These are phyloP conservation scores for Pyrenophora teres DNA, from an alignment of 2,329 filamentous ascomycete species.

Conservation along the genomic window DNA sequence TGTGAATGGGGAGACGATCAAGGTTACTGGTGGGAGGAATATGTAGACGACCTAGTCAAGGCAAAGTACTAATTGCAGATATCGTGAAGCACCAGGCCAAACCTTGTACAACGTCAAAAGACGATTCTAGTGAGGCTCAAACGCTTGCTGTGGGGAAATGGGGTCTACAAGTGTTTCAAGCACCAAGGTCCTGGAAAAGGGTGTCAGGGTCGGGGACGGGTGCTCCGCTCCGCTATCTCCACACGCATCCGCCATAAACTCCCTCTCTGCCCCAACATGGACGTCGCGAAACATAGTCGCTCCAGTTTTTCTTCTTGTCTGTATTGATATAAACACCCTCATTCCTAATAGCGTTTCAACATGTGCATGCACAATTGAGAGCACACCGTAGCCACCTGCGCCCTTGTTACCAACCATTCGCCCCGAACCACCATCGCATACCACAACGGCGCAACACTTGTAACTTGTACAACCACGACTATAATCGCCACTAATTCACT, in stretches of 20 bases:
- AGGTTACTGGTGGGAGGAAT: conserved; percentile 76
- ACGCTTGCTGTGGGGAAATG: conserved; percentile 12
- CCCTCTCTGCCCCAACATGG: conserved; percentile 7
- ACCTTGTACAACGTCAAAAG: neutral
- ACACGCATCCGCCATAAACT: conserved; percentile 17
- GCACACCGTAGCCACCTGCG: conserved; percentile 6
- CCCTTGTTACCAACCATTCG: conserved; percentile 14
- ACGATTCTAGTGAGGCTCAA: conserved; percentile 1
- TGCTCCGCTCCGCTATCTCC: conserved; percentile 26
- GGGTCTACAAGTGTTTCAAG: conserved; percentile 20
- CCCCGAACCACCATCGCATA: conserved; percentile 14
- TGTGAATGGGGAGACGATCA: conserved; percentile 84
- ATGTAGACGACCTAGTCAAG: conserved; percentile 52
- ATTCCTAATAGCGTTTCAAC: conserved; percentile 25
- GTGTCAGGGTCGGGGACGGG: conserved; percentile 15
- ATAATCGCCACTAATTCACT: conserved; percentile 12
- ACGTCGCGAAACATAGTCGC: conserved; percentile 6
- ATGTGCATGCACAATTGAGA: conserved; percentile 38
- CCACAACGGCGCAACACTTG: conserved; percentile 7
- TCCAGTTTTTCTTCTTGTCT: conserved; percentile 9
- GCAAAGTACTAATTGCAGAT: neutral
- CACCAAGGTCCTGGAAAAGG: conserved; percentile 14
- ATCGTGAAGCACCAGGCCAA: neutral
- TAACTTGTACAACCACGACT: conserved; percentile 17
- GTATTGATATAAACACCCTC: conserved; percentile 15